Percentiles rank a stretch among this genome's conserved stretches.
These are phyloP conservation scores for Coniochaeta prunicola DNA, from an alignment of 2,329 filamentous ascomycete species.

Conservation along the genomic window DNA sequence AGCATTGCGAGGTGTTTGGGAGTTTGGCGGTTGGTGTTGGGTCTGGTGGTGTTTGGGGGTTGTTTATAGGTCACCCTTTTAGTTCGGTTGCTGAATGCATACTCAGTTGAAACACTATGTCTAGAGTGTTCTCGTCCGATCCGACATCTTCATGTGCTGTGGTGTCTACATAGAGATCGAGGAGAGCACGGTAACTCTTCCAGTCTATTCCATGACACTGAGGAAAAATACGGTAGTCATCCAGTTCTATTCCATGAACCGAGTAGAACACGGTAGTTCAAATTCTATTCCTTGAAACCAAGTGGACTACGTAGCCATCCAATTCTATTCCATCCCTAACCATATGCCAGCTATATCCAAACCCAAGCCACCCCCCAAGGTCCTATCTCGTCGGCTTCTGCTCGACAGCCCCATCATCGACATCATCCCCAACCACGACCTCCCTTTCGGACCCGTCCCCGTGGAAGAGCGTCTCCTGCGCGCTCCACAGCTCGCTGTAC, in stretches of 20 bases:
- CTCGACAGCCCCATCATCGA: not conserved
- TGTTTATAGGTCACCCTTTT: not conserved
- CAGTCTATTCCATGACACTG: too few species aligned
- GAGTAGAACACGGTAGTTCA: too few species aligned
- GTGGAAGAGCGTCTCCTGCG: constrained; percentile 14
- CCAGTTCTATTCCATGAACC: too few species aligned
- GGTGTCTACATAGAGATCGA: too few species aligned
- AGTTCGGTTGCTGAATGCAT: not conserved
- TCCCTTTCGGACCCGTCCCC: not conserved
- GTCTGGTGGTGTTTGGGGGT: not conserved
- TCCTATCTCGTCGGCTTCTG: not conserved
- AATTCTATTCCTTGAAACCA: not conserved
- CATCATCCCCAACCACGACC: not conserved
- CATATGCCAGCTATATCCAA: not conserved
- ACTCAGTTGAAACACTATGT: too few species aligned
- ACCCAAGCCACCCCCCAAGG: not conserved
- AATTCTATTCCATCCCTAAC: not conserved
- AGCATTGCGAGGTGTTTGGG: not conserved
- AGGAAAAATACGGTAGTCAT: too few species aligned
- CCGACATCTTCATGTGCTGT: too few species aligned
- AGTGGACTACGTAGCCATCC: too few species aligned
- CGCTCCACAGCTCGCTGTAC: constrained; percentile 83
- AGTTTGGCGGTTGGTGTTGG: not conserved
- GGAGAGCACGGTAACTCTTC: too few species aligned
- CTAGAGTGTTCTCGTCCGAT: too few species aligned